Evolutionary conservation across 2,329 filamentous ascomycete genomes (phyloP).

Genomic region (Ceratocystis huliohia): DNA sequence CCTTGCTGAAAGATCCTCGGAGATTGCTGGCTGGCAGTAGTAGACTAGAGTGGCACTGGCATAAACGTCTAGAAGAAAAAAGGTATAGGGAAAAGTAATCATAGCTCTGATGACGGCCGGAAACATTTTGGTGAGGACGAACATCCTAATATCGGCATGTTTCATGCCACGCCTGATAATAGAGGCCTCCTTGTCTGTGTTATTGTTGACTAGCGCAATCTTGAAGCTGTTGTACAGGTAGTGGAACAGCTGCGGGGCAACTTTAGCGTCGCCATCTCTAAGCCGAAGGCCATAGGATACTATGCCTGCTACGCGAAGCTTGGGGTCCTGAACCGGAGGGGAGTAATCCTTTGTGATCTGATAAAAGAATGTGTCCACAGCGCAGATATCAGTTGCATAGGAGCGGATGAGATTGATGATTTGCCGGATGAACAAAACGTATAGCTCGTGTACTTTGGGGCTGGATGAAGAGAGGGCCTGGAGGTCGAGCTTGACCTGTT

Average conservation of each 20-base stretch:
- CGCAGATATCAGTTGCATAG: constrained; percentile 41
- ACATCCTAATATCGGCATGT: constrained; percentile 32
- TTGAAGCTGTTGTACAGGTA: constrained; percentile 47
- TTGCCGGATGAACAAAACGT: constrained; percentile 40
- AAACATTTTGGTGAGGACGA: constrained; percentile 41
- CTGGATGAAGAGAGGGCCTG: constrained; percentile 28
- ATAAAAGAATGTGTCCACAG: constrained; percentile 44
- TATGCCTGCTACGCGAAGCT: constrained; percentile 43
- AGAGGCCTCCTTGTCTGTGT: constrained; percentile 34
- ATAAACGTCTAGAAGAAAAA: constrained; percentile 41
- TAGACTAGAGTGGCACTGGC: constrained; percentile 31
- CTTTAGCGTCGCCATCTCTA: constrained; percentile 38
- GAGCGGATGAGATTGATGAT: constrained; percentile 43
- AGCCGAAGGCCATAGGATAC: constrained; percentile 44
- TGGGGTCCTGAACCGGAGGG: constrained; percentile 42
- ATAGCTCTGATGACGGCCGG: constrained; percentile 38
- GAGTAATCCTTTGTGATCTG: constrained; percentile 44
- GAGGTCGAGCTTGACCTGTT: constrained; percentile 42
- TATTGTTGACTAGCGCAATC: constrained; percentile 38
- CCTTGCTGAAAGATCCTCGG: constrained; percentile 5
- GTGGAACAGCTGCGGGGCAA: constrained; percentile 40
- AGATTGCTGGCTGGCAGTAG: not conserved
- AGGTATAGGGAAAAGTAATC: constrained; percentile 29
- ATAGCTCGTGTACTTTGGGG: constrained; percentile 33
- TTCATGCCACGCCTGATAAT: constrained; percentile 39